Evolutionary conservation across 2,329 filamentous ascomycete genomes (phyloP), one percentile per base, ranked within the genome.

Genomic region (Diplodia corticola): DNA sequence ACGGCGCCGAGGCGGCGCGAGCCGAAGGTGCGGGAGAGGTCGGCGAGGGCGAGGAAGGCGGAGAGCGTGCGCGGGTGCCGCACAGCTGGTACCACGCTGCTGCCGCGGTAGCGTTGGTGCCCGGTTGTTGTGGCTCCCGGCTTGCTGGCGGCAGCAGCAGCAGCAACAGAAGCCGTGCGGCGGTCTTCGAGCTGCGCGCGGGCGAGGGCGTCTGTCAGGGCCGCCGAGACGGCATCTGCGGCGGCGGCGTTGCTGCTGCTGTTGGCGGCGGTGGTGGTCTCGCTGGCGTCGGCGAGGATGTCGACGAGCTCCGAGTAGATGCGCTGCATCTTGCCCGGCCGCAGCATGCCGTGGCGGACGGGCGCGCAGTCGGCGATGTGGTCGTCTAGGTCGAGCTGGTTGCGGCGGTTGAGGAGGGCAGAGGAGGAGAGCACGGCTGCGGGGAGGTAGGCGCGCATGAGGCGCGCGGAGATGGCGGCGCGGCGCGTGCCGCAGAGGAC

Each of bases 331-430:
- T 33, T 46, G 50, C 17, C 7, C 35, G 49, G 9, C 17, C 49
- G 50, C 20, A 64, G 37, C 20, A 64, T 26, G 26, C 24, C 33
- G 28, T 44, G 35, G 24, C 35, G 22, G 33, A 46, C 30, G 12
- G 51, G 17, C n/a, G 63, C 28, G 40, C 35, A 26, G 40, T 20
- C 10, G n/a, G 63, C 20, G 53, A 50, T 50, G 51, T 59, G 50
- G 50, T 24, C 50, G 63, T 49, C 40, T 5, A 65, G 37, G 51
- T 65, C 63, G 28, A 65, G 51, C n/a, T 50, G 44, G 40, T 65
- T 30, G 40, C 44, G 63, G 2, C 63, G 51, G 26, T 22, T 40
- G 53, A 57, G 50, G 49, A 33, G 22, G 49, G 50, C 17, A 4
- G 33, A 20, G 0, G 48, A 24, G 48, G 50, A 7, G 50, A 33